A percentile compares a stretch with the other conserved stretches of the same genome.
Evolutionary conservation across 2,329 filamentous ascomycete species (phyloP).

Genomic region (Neoarthrinium moseri): DNA sequence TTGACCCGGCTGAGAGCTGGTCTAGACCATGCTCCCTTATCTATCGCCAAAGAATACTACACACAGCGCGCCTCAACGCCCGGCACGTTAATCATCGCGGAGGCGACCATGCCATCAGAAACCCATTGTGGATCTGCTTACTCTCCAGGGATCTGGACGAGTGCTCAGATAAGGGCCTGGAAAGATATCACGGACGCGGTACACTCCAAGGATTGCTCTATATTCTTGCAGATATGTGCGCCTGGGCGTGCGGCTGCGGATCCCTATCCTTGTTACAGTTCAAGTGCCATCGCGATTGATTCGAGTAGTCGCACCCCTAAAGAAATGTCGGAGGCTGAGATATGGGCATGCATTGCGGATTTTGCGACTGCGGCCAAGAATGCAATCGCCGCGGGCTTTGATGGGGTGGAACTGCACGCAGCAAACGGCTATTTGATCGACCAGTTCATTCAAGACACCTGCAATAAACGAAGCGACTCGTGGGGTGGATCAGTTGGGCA

Average conservation of each 20-base stretch:
- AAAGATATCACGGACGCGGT: constrained; percentile 55
- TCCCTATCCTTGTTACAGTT: constrained; percentile 18
- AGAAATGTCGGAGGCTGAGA: constrained; percentile 25
- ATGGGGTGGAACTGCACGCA: constrained; percentile 16
- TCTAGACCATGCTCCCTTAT: constrained; percentile 38
- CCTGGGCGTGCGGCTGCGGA: constrained; percentile 53
- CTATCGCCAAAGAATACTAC: constrained; percentile 36
- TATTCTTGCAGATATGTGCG: constrained; percentile 63
- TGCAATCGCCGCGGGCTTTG: constrained; percentile 14
- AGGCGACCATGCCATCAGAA: constrained; percentile 50
- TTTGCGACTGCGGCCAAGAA: constrained; percentile 16
- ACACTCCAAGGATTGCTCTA: constrained; percentile 54
- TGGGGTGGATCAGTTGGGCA: constrained; percentile 57
- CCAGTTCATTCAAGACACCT: constrained; percentile 53
- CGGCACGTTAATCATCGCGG: constrained; percentile 50
- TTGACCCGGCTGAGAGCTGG: constrained; percentile 48
- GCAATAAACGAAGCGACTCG: constrained; percentile 52
- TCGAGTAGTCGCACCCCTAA: constrained; percentile 7
- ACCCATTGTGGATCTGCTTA: constrained; percentile 43
- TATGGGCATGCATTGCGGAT: constrained; percentile 10
- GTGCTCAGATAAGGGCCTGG: constrained; percentile 53
- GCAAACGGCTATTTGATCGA: constrained; percentile 52
- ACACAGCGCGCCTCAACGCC: constrained; percentile 37
- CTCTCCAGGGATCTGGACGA: constrained; percentile 52
- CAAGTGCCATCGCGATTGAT: constrained; percentile 6